Conservation (phyloP, 768 basidiomycete species). For the Phlebiopsis flavidoalba region DNA sequence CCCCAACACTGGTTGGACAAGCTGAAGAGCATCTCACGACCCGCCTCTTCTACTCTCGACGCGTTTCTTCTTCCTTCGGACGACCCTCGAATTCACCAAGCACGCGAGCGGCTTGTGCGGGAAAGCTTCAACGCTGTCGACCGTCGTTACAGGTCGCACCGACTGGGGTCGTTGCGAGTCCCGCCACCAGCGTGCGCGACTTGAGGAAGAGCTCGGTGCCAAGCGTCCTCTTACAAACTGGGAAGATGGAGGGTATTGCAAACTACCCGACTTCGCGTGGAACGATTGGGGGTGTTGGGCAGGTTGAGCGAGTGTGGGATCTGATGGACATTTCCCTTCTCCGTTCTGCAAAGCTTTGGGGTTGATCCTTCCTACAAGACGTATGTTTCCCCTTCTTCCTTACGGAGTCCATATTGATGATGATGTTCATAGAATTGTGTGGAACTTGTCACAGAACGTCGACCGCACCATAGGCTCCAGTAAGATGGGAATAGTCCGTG, state of each 20-base stretch:
- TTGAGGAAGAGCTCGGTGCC: constrained; percentile 77
- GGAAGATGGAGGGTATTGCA: constrained; percentile 91
- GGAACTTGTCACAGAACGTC: constrained; percentile 97
- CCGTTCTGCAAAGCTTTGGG: constrained; percentile 72
- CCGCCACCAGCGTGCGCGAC: constrained; percentile 80
- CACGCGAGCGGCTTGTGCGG: constrained; percentile 76
- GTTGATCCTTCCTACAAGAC: constrained; percentile 88
- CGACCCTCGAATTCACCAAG: constrained; percentile 87
- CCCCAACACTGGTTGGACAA: constrained; percentile 65
- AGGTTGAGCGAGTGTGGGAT: constrained; percentile 95
- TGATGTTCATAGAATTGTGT: constrained; percentile 57
- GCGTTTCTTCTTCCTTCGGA: constrained; percentile 89
- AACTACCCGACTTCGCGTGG: constrained; percentile 87
- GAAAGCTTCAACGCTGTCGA: constrained; percentile 62
- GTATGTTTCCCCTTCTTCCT: constrained; percentile 37
- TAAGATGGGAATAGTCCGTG: constrained; percentile 83
- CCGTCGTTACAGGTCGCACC: constrained; percentile 62
- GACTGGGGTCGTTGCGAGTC: constrained; percentile 95
- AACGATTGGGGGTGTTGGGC: constrained; percentile 88
- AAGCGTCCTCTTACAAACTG: constrained; percentile 88
- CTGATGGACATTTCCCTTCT: constrained; percentile 88
- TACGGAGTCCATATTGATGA: not conserved
- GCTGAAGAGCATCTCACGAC: constrained; percentile 66
- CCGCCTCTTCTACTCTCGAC: constrained; percentile 85
- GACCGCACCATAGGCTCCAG: constrained; percentile 83